Base-by-base conservation (phyloP, 2,329 filamentous ascomycete species). In the Aspergillus pseudoglaucus region DNA sequence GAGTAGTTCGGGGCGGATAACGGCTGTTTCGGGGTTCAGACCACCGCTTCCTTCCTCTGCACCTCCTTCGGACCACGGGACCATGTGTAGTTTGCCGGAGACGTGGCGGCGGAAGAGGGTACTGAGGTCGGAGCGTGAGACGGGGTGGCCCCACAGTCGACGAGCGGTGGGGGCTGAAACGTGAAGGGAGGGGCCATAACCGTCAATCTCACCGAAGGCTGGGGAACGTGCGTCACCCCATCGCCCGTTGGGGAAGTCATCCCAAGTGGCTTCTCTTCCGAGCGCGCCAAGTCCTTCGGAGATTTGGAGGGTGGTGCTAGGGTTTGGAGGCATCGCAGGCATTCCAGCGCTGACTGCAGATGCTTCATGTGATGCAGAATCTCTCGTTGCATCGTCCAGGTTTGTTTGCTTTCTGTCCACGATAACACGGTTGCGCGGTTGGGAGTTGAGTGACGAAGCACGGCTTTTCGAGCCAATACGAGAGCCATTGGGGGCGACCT, bases 141-240 rank as follows among this genome's bases (percentile, higher is more conserved):
- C 81, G 0, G 93, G 93, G 50, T 85, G 77, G 18, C 88, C 89
- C 93, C 93, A 98, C 27, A 95, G 77, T 55, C 81, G 79, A 55
- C 91, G 80, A 10, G 93, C 93, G 62, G 90, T 84, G 2, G 84
- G 79, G n/a, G 88, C 82, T 0, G 87, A 88, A 64, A 96, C 88
- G 71, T 96, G 93, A 35, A 98, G 76, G 48, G 86, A 93, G n/a
- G 94, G 90, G 9, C 93, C 93, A 64, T 97, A 97, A n/a, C 91
- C 91, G 63, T 97, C 90, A 50, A 96, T 96, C 68, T 96, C 90
- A 60, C 91, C 91, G 64, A 95, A 97, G 0, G 91, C 91, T 1
- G 90, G 90, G 2, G 90, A 95, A 45, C 91, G 82, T 4, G 90
- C 88, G 61, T 96, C 91, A 64, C 91, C 91, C 83, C 91, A 97